Base-by-base conservation (phyloP, 257 asterid genomes). In the Solanum verrucosum region DNA sequence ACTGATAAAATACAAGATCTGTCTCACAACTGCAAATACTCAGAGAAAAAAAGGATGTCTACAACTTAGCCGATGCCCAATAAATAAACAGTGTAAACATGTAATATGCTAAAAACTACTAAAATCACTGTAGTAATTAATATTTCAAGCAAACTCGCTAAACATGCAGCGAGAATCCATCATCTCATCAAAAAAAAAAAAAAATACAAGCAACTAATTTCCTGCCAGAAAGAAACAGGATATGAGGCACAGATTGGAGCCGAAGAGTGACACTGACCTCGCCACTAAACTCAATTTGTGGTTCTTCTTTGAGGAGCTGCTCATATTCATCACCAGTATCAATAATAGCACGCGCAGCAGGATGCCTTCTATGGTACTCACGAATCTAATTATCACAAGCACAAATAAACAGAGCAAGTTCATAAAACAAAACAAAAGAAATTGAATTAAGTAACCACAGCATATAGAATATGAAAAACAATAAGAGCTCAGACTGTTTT, bases 331-430 rank as follows among this genome's bases (percentile, higher is more conserved):
- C 99, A 67, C 77, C 92, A 25, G 96, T 92, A 88, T 96, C 98
- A 40, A 82, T 82, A 49, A 95, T 94, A 86, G 90, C 96, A 7
- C 99, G 95, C 0, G 98, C 96, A 88, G 98, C 90, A 67, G 98
- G 98, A 92, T 97, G 98, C 89, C 96, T 91, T 86, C 98, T 91
- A 73, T 97, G 99, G 90, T 97, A 97, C 89, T 97, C 99, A 23
- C 99, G 96, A 87, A 96, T 97, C 99, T 97, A 91, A 88, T 88
- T 13, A 87, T 44, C 73, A 34, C 79, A 60, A 71, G 8, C 29
- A 33, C 73, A 67, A 4, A 9, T 86, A 79, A 4, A 40, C 23
- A 72, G 23, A 15, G 84, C 5, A 79, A 79, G 16, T 79, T 27
- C 33, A 10, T 79, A 14, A 40, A n/a, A 74, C 52, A 35, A 73